These are phyloP conservation scores for Tephrocybe sp. DNA, from an alignment of 768 basidiomycete genomes.

Conservation along the genomic window DNA sequence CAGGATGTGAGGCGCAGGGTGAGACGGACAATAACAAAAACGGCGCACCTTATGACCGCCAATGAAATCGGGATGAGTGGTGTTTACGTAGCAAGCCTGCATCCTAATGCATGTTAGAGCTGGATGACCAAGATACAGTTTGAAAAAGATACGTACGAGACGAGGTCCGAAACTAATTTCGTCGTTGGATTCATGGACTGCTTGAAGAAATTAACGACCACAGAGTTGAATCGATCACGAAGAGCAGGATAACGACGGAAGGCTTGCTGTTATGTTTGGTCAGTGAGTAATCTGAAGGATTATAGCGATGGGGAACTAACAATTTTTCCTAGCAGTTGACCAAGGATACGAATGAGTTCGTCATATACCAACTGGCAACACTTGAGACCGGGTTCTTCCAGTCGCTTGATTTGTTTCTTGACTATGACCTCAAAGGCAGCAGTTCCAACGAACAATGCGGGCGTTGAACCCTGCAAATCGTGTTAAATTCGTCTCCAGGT, in stretches of 20 bases:
- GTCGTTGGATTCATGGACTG: slow-evolving; percentile 89
- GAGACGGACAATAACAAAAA: slow-evolving; percentile 3
- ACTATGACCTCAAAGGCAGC: slow-evolving; percentile 98
- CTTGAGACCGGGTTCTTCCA: slow-evolving; percentile 92
- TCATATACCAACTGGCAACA: slow-evolving; percentile 97
- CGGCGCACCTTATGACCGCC: slow-evolving; percentile 79
- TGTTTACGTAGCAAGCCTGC: slow-evolving; percentile 99
- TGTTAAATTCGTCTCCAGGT: not conserved
- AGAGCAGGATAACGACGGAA: slow-evolving; percentile 98
- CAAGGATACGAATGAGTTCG: slow-evolving; percentile 93
- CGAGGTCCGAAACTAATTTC: slow-evolving; percentile 92
- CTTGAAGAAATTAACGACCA: slow-evolving; percentile 98
- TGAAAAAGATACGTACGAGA: slow-evolving; percentile 56
- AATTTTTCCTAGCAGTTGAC: slow-evolving; percentile 86
- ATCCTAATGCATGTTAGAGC: slow-evolving; percentile 48
- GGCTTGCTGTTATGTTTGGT: slow-evolving; percentile 59
- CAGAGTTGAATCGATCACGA: slow-evolving; percentile 91
- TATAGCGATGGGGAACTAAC: slow-evolving; percentile 41
- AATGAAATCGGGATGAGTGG: slow-evolving; percentile 98
- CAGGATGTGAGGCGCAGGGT: not conserved
- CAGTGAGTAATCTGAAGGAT: not conserved
- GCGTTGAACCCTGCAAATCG: slow-evolving; percentile 77
- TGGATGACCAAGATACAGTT: not conserved
- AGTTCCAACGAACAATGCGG: slow-evolving; percentile 94
- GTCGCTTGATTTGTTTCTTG: slow-evolving; percentile 96